Percentiles rank a stretch among this genome's conserved stretches.
phyloP scores from a whole-genome alignment of 768 basidiomycete genomes.

The Fistulinella prunicolor region DNA sequence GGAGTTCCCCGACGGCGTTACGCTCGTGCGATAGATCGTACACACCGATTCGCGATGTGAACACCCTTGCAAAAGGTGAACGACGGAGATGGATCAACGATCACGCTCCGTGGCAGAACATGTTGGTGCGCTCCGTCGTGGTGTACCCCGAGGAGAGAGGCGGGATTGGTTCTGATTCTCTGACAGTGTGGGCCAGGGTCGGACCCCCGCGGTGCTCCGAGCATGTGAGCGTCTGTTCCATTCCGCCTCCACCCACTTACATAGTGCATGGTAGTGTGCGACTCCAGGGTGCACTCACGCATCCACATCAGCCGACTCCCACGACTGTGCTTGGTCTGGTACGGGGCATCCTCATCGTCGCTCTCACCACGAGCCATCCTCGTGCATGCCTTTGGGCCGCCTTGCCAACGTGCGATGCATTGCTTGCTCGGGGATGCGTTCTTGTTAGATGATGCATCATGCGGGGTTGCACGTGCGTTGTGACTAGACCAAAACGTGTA shows the following conservation, averaged over 20 bases:
- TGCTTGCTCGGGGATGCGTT: too few species aligned
- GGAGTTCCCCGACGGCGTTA: not conserved
- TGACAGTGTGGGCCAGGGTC: not conserved
- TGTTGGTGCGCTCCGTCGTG: not conserved
- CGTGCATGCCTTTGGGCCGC: not conserved
- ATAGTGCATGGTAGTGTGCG: too few species aligned
- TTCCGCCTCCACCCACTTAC: not conserved
- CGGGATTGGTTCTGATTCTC: too few species aligned
- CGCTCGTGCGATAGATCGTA: conserved; percentile 2
- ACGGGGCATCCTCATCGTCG: not conserved
- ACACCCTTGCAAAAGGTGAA: conserved; percentile 4
- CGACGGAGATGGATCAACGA: conserved; percentile 17
- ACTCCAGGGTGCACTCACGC: not conserved
- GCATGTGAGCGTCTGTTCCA: not conserved
- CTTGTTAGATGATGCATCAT: too few species aligned
- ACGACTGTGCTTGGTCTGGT: conserved; percentile 3
- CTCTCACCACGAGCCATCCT: not conserved
- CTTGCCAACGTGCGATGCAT: not conserved
- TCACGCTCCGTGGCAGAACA: conserved; percentile 11
- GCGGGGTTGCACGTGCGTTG: conserved; percentile 14
- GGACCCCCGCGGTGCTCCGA: conserved; percentile 15
- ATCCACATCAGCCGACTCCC: conserved; percentile 8
- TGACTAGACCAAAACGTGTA: conserved; percentile 12
- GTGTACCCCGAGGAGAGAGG: conserved; percentile 13
- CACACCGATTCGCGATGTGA: not conserved